A percentile compares a stretch with the other conserved stretches of the same genome.
phyloP scores from a whole-genome alignment of 2,329 filamentous ascomycete species.

The Apiospora kogelbergensis region DNA sequence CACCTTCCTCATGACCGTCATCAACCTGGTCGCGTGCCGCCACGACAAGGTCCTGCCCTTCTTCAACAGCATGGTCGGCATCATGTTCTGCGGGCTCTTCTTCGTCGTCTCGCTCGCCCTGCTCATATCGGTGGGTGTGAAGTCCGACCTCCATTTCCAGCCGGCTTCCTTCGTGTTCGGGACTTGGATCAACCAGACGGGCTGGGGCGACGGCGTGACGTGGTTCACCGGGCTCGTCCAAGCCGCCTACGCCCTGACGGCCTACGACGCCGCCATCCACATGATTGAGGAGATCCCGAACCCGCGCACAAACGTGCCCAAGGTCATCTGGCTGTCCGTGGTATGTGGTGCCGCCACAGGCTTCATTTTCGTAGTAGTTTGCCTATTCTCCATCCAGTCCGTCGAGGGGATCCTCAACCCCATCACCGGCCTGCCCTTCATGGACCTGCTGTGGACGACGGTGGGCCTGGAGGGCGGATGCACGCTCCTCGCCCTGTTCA shows the following conservation, averaged over 20 bases:
- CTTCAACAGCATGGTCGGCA: slow-evolving; percentile 57
- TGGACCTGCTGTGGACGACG: slow-evolving; percentile 44
- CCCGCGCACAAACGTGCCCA: slow-evolving; percentile 49
- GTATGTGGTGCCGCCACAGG: slow-evolving; percentile 48
- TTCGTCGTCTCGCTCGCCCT: slow-evolving; percentile 51
- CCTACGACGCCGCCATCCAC: slow-evolving; percentile 59
- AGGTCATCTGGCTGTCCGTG: slow-evolving; percentile 53
- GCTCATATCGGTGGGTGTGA: slow-evolving; percentile 51
- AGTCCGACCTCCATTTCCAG: slow-evolving; percentile 44
- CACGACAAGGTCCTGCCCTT: slow-evolving; percentile 45
- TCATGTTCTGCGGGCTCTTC: slow-evolving; percentile 53
- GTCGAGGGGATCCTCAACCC: slow-evolving; percentile 41
- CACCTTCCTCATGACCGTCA: slow-evolving; percentile 44
- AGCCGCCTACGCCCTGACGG: slow-evolving; percentile 55
- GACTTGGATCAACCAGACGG: slow-evolving; percentile 48
- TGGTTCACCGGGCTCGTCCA: slow-evolving; percentile 60
- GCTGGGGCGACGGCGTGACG: slow-evolving; percentile 55
- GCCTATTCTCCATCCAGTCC: slow-evolving; percentile 50
- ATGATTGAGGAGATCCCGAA: slow-evolving; percentile 57
- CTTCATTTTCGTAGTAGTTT: slow-evolving; percentile 52
- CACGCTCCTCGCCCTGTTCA: slow-evolving; percentile 50
- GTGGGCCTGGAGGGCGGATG: slow-evolving; percentile 42
- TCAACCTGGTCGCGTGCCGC: slow-evolving; percentile 54
- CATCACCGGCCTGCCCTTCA: slow-evolving; percentile 42
- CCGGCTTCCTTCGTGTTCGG: slow-evolving; percentile 53